Evolutionary conservation across 208 protist genomes (phyloP).

Genomic region (Histomonas meleagridis): DNA sequence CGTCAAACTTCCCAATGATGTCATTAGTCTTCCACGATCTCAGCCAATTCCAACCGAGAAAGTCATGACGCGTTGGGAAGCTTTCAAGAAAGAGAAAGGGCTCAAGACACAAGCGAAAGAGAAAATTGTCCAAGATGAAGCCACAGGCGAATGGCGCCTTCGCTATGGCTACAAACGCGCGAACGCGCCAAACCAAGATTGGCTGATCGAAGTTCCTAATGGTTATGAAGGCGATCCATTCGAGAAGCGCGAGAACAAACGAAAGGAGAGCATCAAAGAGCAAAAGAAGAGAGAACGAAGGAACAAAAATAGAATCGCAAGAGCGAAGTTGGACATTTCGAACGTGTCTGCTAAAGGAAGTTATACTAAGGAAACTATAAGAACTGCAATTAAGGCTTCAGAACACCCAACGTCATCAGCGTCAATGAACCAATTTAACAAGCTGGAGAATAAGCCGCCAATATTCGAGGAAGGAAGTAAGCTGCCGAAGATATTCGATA

Average conservation of each 20-base stretch:
- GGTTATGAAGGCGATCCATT: conserved; percentile 23
- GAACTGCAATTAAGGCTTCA: neutral
- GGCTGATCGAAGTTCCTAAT: conserved; percentile 21
- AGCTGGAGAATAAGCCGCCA: neutral
- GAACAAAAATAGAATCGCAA: neutral
- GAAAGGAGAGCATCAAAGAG: neutral
- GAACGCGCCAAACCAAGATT: neutral
- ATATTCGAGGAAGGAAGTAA: conserved; percentile 20
- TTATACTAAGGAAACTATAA: neutral
- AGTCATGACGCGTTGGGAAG: neutral
- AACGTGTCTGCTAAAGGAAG: neutral
- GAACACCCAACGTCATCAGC: conserved; percentile 1
- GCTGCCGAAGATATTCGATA: neutral
- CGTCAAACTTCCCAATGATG: neutral
- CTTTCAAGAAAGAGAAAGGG: neutral
- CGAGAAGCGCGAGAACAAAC: neutral
- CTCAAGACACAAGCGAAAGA: neutral
- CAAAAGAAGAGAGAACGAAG: neutral
- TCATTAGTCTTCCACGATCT: neutral
- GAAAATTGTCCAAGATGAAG: conserved; percentile 15
- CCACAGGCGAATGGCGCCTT: neutral
- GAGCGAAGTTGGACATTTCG: neutral
- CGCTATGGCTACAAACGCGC: neutral
- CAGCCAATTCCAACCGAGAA: conserved; percentile 17
- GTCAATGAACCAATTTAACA: conserved; percentile 35